Percentiles rank a stretch among this genome's conserved stretches.
Conservation (phyloP, 176 grass and related monocot species). For the Phoenix dactylifera region DNA sequence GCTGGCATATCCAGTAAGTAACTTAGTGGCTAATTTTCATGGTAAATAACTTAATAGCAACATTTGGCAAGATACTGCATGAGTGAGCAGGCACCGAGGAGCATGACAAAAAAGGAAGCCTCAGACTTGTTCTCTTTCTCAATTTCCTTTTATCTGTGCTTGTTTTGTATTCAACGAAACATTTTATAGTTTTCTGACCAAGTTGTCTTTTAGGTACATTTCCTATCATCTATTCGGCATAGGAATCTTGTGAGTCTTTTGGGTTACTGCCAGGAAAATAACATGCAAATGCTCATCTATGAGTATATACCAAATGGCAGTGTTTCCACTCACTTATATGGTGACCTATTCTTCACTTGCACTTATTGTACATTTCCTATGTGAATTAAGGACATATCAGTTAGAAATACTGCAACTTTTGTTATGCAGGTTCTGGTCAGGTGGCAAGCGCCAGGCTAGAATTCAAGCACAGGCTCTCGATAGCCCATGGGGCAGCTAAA, state of each 20-base stretch:
- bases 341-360: conserved; percentile 31
- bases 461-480: conserved; percentile 90
- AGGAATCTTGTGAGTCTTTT: conserved; percentile 81
- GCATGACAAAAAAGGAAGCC: no score
- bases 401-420: no score
- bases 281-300: conserved; percentile 88
- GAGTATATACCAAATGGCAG: conserved; percentile 90
- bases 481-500: conserved; percentile 92
- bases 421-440: conserved; percentile 32
- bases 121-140: no score
- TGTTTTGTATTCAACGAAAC: background rate
- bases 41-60: no score
- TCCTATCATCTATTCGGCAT: conserved; percentile 57
- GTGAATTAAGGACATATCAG: background rate
- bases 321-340: conserved; percentile 74
- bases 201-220: conserved; percentile 40
- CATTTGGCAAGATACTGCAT: no score
- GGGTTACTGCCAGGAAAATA: conserved; percentile 82
- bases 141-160: no score
- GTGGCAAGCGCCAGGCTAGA: conserved; percentile 46
- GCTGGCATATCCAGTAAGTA: no score
- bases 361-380: conserved; percentile 2
- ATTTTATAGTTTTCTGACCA: conserved; percentile 1
- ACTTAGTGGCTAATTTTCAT: no score
- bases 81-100: no score